Percentiles rank a stretch among this genome's conserved stretches.
These are phyloP conservation scores for Citrus inodora DNA, from an alignment of 345 rosid species.

Conservation along the genomic window DNA sequence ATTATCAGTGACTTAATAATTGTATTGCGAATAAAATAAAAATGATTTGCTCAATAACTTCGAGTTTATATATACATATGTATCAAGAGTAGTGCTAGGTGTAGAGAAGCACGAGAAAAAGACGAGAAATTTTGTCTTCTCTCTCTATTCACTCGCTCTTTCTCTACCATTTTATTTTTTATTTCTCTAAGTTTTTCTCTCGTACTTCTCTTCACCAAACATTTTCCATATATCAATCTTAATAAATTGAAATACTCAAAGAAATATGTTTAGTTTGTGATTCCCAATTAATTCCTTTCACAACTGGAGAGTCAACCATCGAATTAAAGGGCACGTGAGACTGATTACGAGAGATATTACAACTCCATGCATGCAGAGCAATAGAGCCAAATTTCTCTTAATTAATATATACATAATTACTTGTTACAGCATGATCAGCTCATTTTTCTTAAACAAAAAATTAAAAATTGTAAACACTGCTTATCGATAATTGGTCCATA, in stretches of 20 bases:
- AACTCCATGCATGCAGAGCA: neutral
- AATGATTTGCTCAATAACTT: no score
- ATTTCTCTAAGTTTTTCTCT: no score
- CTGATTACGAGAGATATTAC: neutral
- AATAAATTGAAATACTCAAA: neutral
- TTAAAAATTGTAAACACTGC: neutral
- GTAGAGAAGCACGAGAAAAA: no score
- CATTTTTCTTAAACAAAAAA: no score
- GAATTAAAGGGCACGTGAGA: slow-evolving; percentile 29
- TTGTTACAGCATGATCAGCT: no score
- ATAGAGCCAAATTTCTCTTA: neutral
- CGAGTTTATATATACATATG: neutral
- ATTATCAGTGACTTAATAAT: neutral
- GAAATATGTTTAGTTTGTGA: neutral
- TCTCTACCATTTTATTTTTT: no score
- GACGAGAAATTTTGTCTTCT: no score
- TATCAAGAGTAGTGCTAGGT: no score
- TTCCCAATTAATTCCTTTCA: slow-evolving; percentile 27
- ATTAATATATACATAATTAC: no score
- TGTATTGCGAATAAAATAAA: neutral
- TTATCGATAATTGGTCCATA: neutral
- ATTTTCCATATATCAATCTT: no score
- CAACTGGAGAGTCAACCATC: slow-evolving; percentile 21
- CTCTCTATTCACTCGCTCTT: no score
- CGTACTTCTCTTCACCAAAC: no score